Base-by-base conservation (phyloP, 192 early-diverging fungal genomes). In the Mortierella alpina region DNA sequence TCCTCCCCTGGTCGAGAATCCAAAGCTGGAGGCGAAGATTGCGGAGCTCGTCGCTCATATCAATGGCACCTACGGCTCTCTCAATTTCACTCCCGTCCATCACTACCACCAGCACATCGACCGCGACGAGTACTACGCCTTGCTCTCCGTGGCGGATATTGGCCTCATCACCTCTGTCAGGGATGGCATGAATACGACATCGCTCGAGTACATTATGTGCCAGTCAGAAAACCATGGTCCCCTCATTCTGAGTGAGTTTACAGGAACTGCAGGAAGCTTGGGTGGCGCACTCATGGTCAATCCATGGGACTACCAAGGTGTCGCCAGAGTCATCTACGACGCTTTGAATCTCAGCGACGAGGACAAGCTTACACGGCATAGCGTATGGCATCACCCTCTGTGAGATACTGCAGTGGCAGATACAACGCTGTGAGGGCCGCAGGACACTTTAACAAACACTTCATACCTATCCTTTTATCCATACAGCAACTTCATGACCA, bases 161-260 rank as follows among this genome's bases (percentile, higher is more conserved):
- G 96, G 92, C 1, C 81, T 99, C 57, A 97, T 97, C 70, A 98
- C 97, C 0, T 88, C 91, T 42, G 89, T 97, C 17, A 91, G 96
- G 40, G 98, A 99, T 73, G 98, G 97, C 18, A 98, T 99, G 98
- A 98, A 98, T 77, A 97, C 97, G 1, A 95, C 94, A 14, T 94
- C 92, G 54, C 93, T 97, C 66, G 96, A 98, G 82, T 98, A 92
- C 80, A 92, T 97, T 11, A 92, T 98, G 40, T 96, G 95, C 82
- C 97, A 98, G 83, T 84, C 92, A 18, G 92, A 95, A 66, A 92
- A 93, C 69, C 87, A 94, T 65, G 93, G 92, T 22, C 93, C 96
- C 31, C 83, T 99, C 68, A 94, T 99, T 48, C 82, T 99, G 55
- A 95, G 94, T 65, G 97, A 99, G 82, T 99, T 99, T 78, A 96